Base-by-base conservation (phyloP, 1,284 basidiomycete species). In the Naganishia sp. region DNA sequence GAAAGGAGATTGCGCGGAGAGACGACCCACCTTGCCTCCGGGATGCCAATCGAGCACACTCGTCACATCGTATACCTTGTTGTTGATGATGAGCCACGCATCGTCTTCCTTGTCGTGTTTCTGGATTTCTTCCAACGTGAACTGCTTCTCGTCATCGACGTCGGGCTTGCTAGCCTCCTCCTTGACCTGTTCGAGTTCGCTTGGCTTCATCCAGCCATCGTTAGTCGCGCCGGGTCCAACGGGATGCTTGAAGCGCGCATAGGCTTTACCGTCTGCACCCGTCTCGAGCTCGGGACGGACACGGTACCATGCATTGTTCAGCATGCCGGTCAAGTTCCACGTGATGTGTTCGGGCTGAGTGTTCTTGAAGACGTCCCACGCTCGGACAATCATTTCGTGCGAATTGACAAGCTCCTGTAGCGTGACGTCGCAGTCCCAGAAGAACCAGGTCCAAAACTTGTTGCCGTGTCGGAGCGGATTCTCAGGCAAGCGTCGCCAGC, bases 11-110 rank as follows among this genome's bases (percentile, higher is more conserved):
- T 39, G 36, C 11, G 28, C 6, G n/a, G 6, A 45, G 18, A 31
- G 9, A 25, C 23, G 43, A 33, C 45, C 13, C 18, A 59, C 56
- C 45, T 59, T 45, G 10, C 70, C 70, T 28, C 70, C 70, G 9
- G 70, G 70, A 49, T 71, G 70, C 70, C 70, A 71, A 15, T 36
- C 21, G 0, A 69, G 50, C 7, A 69, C 66, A 25, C 52, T 57
- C 6, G 68, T 71, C 6, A 69, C 70, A 48, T 71, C 70, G 49
- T 71, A 71, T 11, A 71, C 68, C 33, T 69, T 71, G n/a, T 67
- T 63, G 44, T 71, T 54, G 23, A 71, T 64, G 45, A 71, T 68
- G 7, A 71, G 56, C 69, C 69, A 70, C 28, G 65, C 65, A 33
- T 70, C 69, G 33, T 68, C 63, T 10, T 16, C n/a, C n/a, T 60